Evolutionary conservation across 192 early-diverging fungal genomes (phyloP).

Genomic region (Spizellomyces sp.): DNA sequence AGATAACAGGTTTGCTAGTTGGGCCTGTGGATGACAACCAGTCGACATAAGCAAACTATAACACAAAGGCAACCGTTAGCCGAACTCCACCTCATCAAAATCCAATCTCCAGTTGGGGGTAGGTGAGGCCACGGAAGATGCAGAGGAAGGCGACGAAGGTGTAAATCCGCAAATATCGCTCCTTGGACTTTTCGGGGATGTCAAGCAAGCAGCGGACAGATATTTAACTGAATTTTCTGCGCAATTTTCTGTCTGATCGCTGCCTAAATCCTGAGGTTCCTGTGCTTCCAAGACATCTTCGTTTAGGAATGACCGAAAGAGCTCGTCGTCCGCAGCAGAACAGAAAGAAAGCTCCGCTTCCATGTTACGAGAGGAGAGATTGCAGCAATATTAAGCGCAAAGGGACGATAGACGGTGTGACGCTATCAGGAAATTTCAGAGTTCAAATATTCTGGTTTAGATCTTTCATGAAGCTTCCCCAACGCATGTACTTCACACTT

Average conservation of each 20-base stretch:
- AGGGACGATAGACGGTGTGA: too few relatives aligned
- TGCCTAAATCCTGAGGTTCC: neutral
- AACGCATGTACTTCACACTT: too few relatives aligned
- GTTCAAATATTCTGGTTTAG: too few relatives aligned
- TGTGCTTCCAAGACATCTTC: slow-evolving; percentile 14
- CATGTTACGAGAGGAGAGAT: too few relatives aligned
- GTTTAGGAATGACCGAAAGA: slow-evolving; percentile 31
- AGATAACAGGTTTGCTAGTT: neutral
- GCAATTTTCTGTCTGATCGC: neutral
- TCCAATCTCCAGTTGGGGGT: slow-evolving; percentile 14
- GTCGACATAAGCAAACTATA: neutral
- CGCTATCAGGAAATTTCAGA: too few relatives aligned
- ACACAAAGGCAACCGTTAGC: neutral
- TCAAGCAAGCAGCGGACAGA: neutral
- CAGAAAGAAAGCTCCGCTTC: neutral
- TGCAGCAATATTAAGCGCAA: too few relatives aligned
- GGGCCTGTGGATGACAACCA: neutral
- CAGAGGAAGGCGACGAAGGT: slow-evolving; percentile 9
- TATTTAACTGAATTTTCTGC: neutral
- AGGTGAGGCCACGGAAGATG: slow-evolving; percentile 24
- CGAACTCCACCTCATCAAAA: slow-evolving; percentile 8
- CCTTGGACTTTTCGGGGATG: neutral
- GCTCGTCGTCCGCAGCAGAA: slow-evolving; percentile 24
- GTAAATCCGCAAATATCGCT: neutral
- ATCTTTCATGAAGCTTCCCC: too few relatives aligned